These are phyloP conservation scores for Eimeria maxima DNA, from an alignment of 169 alveolate genomes.

Conservation along the genomic window DNA sequence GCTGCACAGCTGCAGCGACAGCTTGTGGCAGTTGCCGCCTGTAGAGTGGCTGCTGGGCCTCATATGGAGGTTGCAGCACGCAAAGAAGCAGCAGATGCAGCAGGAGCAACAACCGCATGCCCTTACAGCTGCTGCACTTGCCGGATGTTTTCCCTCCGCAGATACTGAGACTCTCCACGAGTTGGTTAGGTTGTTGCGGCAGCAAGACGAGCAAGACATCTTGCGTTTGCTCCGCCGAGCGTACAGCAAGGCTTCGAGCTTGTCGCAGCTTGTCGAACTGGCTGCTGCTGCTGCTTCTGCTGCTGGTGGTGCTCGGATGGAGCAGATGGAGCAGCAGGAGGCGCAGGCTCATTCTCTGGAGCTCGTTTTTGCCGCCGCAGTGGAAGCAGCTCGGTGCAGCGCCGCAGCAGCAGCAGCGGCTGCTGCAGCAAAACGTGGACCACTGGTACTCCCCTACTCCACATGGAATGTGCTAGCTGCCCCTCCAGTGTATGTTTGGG, in stretches of 20 bases:
- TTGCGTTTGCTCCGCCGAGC: slow-evolving; percentile 13
- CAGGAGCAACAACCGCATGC: background rate
- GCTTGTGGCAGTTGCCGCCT: slow-evolving; percentile 68
- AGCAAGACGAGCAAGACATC: slow-evolving; percentile 21
- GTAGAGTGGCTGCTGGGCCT: slow-evolving; percentile 59
- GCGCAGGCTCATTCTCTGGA: background rate
- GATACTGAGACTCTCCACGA: background rate
- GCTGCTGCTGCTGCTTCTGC: slow-evolving; percentile 36
- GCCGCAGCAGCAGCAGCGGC: slow-evolving; percentile 39
- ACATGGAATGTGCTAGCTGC: background rate
- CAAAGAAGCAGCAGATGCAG: slow-evolving; percentile 13
- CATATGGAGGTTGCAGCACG: background rate
- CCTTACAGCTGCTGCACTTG: slow-evolving; percentile 17
- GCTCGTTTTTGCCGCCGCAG: slow-evolving; percentile 1
- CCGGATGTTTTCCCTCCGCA: slow-evolving; percentile 64
- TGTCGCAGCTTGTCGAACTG: slow-evolving; percentile 44
- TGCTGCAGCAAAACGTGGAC: slow-evolving; percentile 3
- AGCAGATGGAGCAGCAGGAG: slow-evolving; percentile 3
- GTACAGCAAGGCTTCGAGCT: slow-evolving; percentile 43
- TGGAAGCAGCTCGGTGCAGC: slow-evolving; percentile 22
- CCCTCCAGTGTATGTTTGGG: background rate
- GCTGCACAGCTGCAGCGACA: slow-evolving; percentile 47
- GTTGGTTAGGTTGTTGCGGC: slow-evolving; percentile 21
- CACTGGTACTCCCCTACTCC: slow-evolving; percentile 12
- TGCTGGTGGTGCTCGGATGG: background rate